phyloP scores from a whole-genome alignment of 2,329 filamentous ascomycete species.

The Stachybotrys chartarum region DNA sequence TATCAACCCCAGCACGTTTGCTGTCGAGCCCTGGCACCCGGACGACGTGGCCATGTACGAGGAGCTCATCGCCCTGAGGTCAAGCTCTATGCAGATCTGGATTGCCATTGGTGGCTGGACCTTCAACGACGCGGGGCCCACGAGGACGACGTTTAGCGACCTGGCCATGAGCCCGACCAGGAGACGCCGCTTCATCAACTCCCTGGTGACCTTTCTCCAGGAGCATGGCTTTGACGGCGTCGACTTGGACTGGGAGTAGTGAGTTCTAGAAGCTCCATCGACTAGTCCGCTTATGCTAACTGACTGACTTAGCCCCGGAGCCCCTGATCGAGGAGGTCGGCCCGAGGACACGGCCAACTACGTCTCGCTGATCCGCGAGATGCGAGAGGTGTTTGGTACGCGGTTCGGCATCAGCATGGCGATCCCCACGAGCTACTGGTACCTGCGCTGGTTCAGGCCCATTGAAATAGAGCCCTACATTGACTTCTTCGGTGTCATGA shows the following conservation, averaged over 20 bases:
- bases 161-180: constrained; percentile 15
- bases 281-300: no score
- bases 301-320: constrained; percentile 16
- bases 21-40: constrained; percentile 5
- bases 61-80: constrained; percentile 17
- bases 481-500: constrained; percentile 30
- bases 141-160: constrained; percentile 17
- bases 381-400: constrained; percentile 19
- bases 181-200: constrained; percentile 28
- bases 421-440: constrained; percentile 28
- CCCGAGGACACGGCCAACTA: constrained; percentile 28
- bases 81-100: constrained; percentile 21
- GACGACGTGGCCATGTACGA: constrained; percentile 1
- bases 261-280: no score
- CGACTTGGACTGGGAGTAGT: constrained; percentile 40
- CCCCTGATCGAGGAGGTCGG: constrained; percentile 25
- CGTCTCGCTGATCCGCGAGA: constrained; percentile 23
- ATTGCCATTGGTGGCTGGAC: constrained; percentile 35
- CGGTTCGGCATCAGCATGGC: constrained; percentile 33
- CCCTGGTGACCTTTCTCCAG: constrained; percentile 12
- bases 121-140: constrained; percentile 26
- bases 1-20: constrained; percentile 20
- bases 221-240: constrained; percentile 22
- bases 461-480: constrained; percentile 28
- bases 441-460: constrained; percentile 27